These are phyloP conservation scores for Kentomonas sorsogonicus DNA, from an alignment of 208 protist genomes.

Conservation along the genomic window DNA sequence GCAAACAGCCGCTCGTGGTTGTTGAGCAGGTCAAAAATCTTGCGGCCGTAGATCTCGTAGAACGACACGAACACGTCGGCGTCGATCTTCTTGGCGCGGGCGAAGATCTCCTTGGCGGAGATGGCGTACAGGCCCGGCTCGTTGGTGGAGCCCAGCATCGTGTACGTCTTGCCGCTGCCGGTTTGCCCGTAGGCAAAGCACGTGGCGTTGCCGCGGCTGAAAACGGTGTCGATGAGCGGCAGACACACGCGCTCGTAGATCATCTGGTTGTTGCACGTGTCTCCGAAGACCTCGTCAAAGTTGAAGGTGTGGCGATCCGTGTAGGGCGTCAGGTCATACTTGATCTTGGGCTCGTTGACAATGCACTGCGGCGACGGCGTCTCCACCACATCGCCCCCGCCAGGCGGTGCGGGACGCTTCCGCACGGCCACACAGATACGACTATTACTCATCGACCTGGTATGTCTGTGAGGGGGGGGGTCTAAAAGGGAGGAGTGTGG, in stretches of 20 bases:
- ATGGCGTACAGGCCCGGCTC: slow-evolving; percentile 93
- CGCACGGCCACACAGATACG: slow-evolving; percentile 90
- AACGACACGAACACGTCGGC: slow-evolving; percentile 84
- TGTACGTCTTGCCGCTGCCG: slow-evolving; percentile 93
- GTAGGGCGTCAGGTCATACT: slow-evolving; percentile 95
- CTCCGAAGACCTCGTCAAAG: slow-evolving; percentile 95
- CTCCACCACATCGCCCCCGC: slow-evolving; percentile 66
- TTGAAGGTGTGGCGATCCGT: slow-evolving; percentile 95
- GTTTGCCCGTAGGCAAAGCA: slow-evolving; percentile 98
- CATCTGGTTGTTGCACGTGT: slow-evolving; percentile 83
- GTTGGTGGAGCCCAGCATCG: slow-evolving; percentile 87
- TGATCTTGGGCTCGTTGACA: slow-evolving; percentile 91
- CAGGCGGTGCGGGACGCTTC: slow-evolving; percentile 74
- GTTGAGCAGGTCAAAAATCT: slow-evolving; percentile 96
- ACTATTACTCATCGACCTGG: slow-evolving; percentile 19
- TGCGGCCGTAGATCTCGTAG: slow-evolving; percentile 97
- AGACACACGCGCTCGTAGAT: slow-evolving; percentile 91
- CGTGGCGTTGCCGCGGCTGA: slow-evolving; percentile 93
- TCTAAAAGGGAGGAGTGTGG: background rate
- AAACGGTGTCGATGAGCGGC: slow-evolving; percentile 95
- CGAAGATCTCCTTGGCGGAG: slow-evolving; percentile 93
- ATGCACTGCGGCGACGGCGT: slow-evolving; percentile 64
- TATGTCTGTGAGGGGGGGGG: slow-evolving; percentile 1
- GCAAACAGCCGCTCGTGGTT: slow-evolving; percentile 89
- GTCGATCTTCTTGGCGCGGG: slow-evolving; percentile 42